Evolutionary conservation across 2,329 filamentous ascomycete genomes (phyloP), one percentile per base, ranked within the genome.

Genomic region (Helicocarpus griseus): DNA sequence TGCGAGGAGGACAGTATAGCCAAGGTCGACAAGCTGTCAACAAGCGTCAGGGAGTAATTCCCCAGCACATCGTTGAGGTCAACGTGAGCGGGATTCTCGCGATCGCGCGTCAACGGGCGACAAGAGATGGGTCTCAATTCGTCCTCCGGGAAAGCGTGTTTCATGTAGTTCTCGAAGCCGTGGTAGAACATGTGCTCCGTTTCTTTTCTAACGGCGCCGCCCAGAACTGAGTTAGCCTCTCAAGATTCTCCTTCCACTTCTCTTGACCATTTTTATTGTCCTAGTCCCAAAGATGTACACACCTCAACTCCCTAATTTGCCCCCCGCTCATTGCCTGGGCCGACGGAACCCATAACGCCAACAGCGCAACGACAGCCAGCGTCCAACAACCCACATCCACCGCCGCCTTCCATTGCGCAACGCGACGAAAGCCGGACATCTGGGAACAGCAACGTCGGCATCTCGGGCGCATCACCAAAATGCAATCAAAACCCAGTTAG

Each of bases 21-120:
- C 52, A 98, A 80, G 0, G 91, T 95, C 13, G 90, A 96, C 19
- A 98, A 76, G 63, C 89, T 96, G 71, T 98, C 93, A 63, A 98
- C 90, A 45, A 97, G 76, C 1, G 93, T 97, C 56, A 98, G 75
- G 51, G 90, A 96, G 71, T 97, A 98, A 72, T 98, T 97, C 4
- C 93, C 93, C 40, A 98, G 78, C 13, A 94, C 90, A 68, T 98
- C 93, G 72, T 97, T 97, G 55, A 96, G 76, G 61, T 89, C 90
- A 59, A 93, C 81, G 63, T 94, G 86, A 52, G 79, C 78, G 1
- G 87, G 85, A 64, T 95, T 87, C 45, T 82, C 74, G 61, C 80
- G 79, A 72, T 96, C 90, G 69, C 93, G 85, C 38, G 87, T 89
- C 61, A 97, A 76, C 5, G 93, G 89, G 14, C 75, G 75, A 70